phyloP scores from a whole-genome alignment of 371 early-diverging fungal genomes.

The Blyttiomyces sp. region DNA sequence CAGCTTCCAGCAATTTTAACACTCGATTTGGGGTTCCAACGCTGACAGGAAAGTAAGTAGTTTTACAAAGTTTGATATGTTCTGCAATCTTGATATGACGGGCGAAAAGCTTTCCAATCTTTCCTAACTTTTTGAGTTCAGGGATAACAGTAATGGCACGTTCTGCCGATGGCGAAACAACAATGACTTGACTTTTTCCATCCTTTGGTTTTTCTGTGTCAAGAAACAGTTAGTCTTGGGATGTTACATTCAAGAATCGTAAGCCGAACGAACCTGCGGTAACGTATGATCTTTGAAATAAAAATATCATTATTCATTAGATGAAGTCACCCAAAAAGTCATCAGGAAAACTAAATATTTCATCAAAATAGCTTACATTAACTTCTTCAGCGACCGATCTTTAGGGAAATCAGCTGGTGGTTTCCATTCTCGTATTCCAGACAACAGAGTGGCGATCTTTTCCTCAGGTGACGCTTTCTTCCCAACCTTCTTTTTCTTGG shows the following conservation, averaged over 20 bases:
- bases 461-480: constrained; percentile 1
- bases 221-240: constrained; percentile 2
- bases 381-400: constrained; percentile 10
- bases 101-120: constrained; percentile 80
- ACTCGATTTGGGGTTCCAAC: constrained; percentile 85
- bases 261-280: constrained; percentile 1
- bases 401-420: not conserved
- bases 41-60: constrained; percentile 55
- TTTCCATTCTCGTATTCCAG: not conserved
- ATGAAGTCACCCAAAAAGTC: not conserved
- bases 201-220: not conserved
- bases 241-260: not conserved
- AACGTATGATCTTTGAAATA: not conserved
- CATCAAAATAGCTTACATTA: not conserved
- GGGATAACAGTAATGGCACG: constrained; percentile 69
- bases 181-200: constrained; percentile 58
- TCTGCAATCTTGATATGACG: constrained; percentile 79
- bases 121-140: constrained; percentile 39
- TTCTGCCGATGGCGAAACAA: constrained; percentile 72
- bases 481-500: constrained; percentile 13
- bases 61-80: constrained; percentile 56
- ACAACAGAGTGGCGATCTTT: not conserved
- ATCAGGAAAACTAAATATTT: not conserved
- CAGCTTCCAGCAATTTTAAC: constrained; percentile 60
- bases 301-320: too few relatives aligned